phyloP scores from a whole-genome alignment of 768 basidiomycete species.

The Psilocybe subaeruginosa region DNA sequence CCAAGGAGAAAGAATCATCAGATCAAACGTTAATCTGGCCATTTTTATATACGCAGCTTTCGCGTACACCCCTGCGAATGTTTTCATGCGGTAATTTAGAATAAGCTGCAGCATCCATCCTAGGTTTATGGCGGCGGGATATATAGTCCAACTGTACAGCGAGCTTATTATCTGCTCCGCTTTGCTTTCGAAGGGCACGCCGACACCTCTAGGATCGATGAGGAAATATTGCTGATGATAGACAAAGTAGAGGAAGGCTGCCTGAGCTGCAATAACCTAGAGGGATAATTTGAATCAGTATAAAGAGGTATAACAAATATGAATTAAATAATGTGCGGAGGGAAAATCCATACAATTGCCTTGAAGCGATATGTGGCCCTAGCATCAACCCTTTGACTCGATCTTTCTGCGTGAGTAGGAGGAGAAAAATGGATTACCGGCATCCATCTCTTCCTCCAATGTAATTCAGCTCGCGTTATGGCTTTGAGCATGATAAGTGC shows the following conservation, averaged over 20 bases:
- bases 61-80: conserved; percentile 7
- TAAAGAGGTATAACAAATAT: too few relatives aligned
- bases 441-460: conserved; percentile 16
- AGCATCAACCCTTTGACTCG: conserved; percentile 21
- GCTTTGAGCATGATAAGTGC: conserved; percentile 30
- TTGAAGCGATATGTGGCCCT: not conserved
- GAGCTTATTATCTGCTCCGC: not conserved
- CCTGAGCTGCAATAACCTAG: not conserved
- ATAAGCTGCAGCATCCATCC: conserved; percentile 1
- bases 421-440: conserved; percentile 22
- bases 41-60: not conserved
- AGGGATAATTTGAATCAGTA: too few relatives aligned
- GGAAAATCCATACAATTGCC: conserved; percentile 1
- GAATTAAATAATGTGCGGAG: not conserved
- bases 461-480: conserved; percentile 25
- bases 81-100: not conserved
- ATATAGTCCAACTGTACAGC: not conserved
- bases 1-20: not conserved
- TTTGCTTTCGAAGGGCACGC: not conserved
- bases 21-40: not conserved
- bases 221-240: not conserved
- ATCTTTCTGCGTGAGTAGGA: conserved; percentile 32
- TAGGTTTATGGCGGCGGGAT: not conserved
- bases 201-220: not conserved
- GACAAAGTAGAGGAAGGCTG: not conserved